Base-by-base conservation (phyloP, 2,329 filamentous ascomycete genomes). In the Neoscytalidium dimidiatum region DNA sequence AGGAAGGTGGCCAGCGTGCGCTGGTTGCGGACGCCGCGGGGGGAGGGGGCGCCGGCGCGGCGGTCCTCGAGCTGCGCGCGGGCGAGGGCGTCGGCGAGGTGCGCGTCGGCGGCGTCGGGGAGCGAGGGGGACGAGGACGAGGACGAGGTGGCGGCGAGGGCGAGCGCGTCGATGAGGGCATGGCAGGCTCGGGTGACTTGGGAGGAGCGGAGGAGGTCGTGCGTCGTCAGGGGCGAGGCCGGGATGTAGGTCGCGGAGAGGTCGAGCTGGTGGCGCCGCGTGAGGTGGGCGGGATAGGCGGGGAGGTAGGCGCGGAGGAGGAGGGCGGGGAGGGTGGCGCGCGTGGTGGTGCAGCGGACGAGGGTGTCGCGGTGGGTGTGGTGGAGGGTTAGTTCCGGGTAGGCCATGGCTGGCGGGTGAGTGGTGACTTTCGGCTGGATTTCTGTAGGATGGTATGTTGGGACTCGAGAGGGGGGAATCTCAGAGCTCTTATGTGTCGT, bases 291-390 rank as follows among this genome's bases (percentile, higher is more conserved):
- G 3, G 31, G 11, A 5, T 21, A 28, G 46, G 48, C 51, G 17
- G 61, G 61, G 3, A 64, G 51, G 28, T 64, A 64, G n/a, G 62
- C 28, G 38, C 51, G 62, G 9, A 64, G 4, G 13, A 44, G 28
- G 38, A 35, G 49, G 17, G 51, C 51, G 38, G 51, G 19, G 29
- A 64, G 11, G n/a, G 51, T 43, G 21, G 51, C 62, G 62, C 41
- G 51, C 5, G 28, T 21, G 21, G 35, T n/a, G 31, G 49, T 41
- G 21, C 49, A 48, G 26, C 43, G 49, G 38, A 64, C 6, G 26
- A 29, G 26, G 23, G 48, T 44, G 13, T 64, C 49, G 49, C 62
- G 62, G 41, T 35, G 62, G 9, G 51, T 9, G 38, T 64, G 49
- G 38, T 56, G 49, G 38, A 46, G 62, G 38, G 13, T 23, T 41